phyloP scores from a whole-genome alignment of 257 asterid species.

The Pogostemon cablin region DNA sequence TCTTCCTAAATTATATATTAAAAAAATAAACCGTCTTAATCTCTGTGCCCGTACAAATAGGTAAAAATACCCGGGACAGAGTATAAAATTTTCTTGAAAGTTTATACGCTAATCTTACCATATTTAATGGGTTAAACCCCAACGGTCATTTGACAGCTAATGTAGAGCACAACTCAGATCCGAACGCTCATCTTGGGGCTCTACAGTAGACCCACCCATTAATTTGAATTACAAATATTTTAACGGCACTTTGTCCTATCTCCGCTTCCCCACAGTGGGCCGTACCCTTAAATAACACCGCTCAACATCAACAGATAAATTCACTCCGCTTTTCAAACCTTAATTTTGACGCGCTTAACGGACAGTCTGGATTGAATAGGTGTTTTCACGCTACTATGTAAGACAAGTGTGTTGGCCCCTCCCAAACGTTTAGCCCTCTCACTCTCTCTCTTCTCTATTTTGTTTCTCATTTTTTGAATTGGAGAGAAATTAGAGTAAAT shows the following conservation, averaged over 20 bases:
- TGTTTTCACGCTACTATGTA: conserved; percentile 22
- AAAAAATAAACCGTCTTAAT: no score
- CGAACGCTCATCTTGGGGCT: background rate
- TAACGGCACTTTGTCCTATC: conserved; percentile 24
- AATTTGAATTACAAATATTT: conserved; percentile 39
- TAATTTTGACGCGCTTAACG: background rate
- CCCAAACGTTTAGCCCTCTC: conserved; percentile 38
- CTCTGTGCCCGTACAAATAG: no score
- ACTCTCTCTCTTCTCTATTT: conserved; percentile 24
- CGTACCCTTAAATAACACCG: conserved; percentile 49
- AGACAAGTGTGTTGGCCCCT: background rate
- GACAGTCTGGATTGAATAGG: background rate
- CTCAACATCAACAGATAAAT: conserved; percentile 40
- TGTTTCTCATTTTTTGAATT: conserved; percentile 25
- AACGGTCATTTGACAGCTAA: conserved; percentile 5
- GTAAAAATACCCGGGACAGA: no score
- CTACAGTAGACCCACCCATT: conserved; percentile 4
- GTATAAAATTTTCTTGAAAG: background rate
- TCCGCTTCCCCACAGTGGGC: conserved; percentile 38
- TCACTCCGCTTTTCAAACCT: background rate
- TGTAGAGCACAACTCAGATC: background rate
- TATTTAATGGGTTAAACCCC: background rate
- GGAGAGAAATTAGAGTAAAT: conserved; percentile 26
- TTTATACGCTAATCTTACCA: background rate
- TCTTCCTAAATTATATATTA: no score